phyloP scores from a whole-genome alignment of 495 filamentous ascomycete species.

The Rhizodiscina lignyota region DNA sequence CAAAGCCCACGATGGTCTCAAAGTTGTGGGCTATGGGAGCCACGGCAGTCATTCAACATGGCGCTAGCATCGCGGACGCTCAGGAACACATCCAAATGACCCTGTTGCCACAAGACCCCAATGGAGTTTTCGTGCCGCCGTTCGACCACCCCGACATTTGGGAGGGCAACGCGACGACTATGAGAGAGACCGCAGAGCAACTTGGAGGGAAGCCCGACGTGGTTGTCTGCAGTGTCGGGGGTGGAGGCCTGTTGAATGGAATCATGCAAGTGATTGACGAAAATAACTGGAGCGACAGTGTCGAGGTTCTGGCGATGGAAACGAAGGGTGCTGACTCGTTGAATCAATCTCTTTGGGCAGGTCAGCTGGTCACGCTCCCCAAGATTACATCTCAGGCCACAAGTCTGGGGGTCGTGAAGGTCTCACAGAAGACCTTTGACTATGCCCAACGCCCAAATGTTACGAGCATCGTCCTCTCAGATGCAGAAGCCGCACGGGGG shows the following conservation, averaged over 20 bases:
- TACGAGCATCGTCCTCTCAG: slow-evolving; percentile 51
- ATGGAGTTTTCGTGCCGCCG: slow-evolving; percentile 69
- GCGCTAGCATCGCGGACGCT: slow-evolving; percentile 58
- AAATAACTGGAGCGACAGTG: slow-evolving; percentile 13
- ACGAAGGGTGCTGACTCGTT: slow-evolving; percentile 71
- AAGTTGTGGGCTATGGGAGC: slow-evolving; percentile 58
- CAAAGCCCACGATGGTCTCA: slow-evolving; percentile 50
- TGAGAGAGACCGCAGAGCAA: slow-evolving; percentile 55
- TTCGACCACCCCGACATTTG: slow-evolving; percentile 82
- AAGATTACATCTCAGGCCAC: slow-evolving; percentile 71
- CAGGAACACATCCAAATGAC: slow-evolving; percentile 51
- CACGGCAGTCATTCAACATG: slow-evolving; percentile 52
- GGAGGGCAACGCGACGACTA: slow-evolving; percentile 55
- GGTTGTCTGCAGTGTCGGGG: slow-evolving; percentile 72
- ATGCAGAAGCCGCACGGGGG: slow-evolving; percentile 66
- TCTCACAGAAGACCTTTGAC: slow-evolving; percentile 50
- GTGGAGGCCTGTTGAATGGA: slow-evolving; percentile 73
- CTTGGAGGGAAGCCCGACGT: slow-evolving; percentile 38
- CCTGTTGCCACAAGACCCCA: slow-evolving; percentile 32
- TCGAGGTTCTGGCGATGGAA: slow-evolving; percentile 63
- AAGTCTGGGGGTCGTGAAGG: slow-evolving; percentile 57
- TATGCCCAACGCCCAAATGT: slow-evolving; percentile 31
- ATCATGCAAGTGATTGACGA: slow-evolving; percentile 53
- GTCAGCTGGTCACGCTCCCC: slow-evolving; percentile 45
- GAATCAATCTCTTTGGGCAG: slow-evolving; percentile 37